Evolutionary conservation across 805 yeast genomes (phyloP), one percentile per base, ranked within the genome.

Genomic region (Priceomyces medius): DNA sequence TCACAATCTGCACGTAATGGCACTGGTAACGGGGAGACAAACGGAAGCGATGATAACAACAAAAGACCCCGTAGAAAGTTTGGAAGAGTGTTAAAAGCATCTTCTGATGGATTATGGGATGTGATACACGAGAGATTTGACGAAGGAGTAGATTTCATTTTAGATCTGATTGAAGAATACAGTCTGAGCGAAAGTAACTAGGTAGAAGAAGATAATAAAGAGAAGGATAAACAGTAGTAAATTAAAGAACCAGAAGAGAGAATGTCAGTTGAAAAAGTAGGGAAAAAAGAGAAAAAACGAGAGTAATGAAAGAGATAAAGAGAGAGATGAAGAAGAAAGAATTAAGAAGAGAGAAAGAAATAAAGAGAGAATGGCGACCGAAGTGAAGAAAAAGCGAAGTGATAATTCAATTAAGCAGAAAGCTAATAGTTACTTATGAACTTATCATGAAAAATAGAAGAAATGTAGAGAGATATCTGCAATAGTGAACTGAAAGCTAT

Each of bases 41-140:
- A 50, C 37, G 61, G 55, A 3, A 43, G 49, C 7, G 71, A 59
- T 16, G 68, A 63, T 33, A 54, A 50, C 18, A 55, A 58, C 27
- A 88, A 88, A 56, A 77, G 83, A 56, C 96, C 96, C 28, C 79
- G 98, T 58, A 81, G 87, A 62, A 91, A 89, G 62, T 88, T 82
- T 56, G 99, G 99, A 17, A 76, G 97, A 45, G 96, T 93, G 2
- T 63, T 90, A 39, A 80, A 83, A 51, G 77, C 93, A 4, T 80
- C 81, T 33, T 66, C 73, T 19, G 91, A 85, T 51, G 89, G 91
- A 1, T 57, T 90, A 44, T 83, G 80, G 65, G 85, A 85, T 45
- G 79, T 88, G 10, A 75, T 88, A 40, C 82, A 81, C 45, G 97
- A 88, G 58, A 72, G 89, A 56, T 86, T 87, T 50, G 88, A 84